These are phyloP conservation scores for Diaporthe sp. DNA, from an alignment of 2,329 filamentous ascomycete genomes.

Conservation along the genomic window DNA sequence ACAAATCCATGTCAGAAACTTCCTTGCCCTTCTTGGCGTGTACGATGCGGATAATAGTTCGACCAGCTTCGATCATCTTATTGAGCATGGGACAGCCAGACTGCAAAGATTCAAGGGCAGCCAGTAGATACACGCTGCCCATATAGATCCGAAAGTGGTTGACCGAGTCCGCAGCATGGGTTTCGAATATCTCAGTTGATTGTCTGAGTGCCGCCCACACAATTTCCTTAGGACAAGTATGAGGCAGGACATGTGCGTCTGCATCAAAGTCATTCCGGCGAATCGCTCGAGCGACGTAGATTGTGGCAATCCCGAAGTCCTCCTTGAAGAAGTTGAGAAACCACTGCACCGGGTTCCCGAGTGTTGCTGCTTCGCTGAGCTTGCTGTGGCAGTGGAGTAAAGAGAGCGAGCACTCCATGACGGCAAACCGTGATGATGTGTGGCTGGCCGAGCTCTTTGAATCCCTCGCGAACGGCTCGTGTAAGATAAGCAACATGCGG, in stretches of 20 bases:
- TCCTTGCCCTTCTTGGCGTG: background rate
- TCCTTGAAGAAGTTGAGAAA: background rate
- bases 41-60: background rate
- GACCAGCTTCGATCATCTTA: background rate
- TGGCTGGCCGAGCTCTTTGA: background rate
- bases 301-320: background rate
- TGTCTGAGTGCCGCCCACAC: background rate
- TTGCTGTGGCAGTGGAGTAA: background rate
- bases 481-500: background rate
- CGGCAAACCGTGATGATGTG: background rate
- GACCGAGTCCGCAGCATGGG: background rate
- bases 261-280: background rate
- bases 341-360: background rate
- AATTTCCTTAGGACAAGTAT: background rate
- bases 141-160: background rate
- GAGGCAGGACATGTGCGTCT: background rate
- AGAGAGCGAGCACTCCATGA: background rate
- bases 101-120: background rate
- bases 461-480: background rate
- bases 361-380: background rate
- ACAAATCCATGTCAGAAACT: background rate
- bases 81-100: background rate
- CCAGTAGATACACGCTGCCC: background rate
- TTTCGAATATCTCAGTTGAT: background rate
- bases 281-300: background rate